Conservation (phyloP, 2,329 filamentous ascomycete species). For the Pseudovirgaria hyperparasitica region DNA sequence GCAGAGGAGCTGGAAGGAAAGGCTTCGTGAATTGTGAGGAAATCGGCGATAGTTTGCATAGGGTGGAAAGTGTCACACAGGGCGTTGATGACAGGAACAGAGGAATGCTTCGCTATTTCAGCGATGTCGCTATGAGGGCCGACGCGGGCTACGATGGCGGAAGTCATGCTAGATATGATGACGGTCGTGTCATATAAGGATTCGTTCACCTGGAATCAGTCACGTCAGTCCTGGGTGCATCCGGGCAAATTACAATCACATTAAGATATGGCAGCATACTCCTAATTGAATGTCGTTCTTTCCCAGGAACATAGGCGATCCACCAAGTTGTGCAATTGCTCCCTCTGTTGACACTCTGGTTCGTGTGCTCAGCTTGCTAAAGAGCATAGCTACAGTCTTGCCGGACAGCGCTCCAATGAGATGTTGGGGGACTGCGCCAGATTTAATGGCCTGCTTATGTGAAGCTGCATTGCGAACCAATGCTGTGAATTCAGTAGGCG, state of each 20-base stretch:
- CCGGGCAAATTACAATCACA: no score
- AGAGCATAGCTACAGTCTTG: conserved; percentile 86
- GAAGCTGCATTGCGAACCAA: conserved; percentile 71
- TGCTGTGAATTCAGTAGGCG: conserved; percentile 62
- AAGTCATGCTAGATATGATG: conserved; percentile 69
- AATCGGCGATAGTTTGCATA: conserved; percentile 87
- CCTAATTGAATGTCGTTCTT: conserved; percentile 95
- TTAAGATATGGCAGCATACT: conserved; percentile 38
- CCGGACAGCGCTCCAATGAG: conserved; percentile 54
- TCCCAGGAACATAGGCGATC: conserved; percentile 91
- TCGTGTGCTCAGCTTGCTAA: conserved; percentile 88
- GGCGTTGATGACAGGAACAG: conserved; percentile 39
- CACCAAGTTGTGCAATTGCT: conserved; percentile 76
- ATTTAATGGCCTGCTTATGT: conserved; percentile 68
- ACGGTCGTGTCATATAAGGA: conserved; percentile 83
- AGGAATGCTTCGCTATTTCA: conserved; percentile 33
- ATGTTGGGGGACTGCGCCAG: conserved; percentile 44
- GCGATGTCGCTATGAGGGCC: conserved; percentile 38
- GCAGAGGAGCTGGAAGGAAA: conserved; percentile 41
- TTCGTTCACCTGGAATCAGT: conserved; percentile 59
- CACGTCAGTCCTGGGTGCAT: neutral
- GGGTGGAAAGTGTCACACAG: conserved; percentile 88
- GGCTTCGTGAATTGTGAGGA: conserved; percentile 74
- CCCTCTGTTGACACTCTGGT: conserved; percentile 90
- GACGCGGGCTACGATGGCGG: conserved; percentile 37